Conservation (phyloP, 345 rosid species). For the Boechera stricta region DNA sequence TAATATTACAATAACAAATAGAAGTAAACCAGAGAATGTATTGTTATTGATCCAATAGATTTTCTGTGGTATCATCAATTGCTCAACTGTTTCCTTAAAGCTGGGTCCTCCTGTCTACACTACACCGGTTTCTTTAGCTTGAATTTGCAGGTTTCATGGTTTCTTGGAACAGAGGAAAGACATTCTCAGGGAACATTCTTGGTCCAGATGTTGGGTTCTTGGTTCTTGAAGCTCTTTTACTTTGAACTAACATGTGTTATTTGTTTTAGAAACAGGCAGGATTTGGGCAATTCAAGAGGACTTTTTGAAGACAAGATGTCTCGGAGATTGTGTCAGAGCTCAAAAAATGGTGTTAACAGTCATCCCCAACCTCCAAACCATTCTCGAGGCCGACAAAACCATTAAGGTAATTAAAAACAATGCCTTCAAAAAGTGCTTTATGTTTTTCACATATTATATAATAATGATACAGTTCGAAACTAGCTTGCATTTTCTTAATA, state of each 20-base stretch:
- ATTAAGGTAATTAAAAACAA: conserved; percentile 25
- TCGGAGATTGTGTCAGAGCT: conserved; percentile 36
- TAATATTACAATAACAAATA: neutral
- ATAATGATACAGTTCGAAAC: neutral
- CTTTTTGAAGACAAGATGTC: conserved; percentile 44
- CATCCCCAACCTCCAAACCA: conserved; percentile 41
- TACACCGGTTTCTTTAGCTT: conserved; percentile 28
- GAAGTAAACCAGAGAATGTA: neutral
- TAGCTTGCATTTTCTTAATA: conserved; percentile 16
- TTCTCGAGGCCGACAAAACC: conserved; percentile 38
- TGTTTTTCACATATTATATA: neutral
- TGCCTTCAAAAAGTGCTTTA: conserved; percentile 27
- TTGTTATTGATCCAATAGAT: conserved; percentile 1
- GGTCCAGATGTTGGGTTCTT: conserved; percentile 41
- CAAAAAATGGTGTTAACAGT: conserved; percentile 24
- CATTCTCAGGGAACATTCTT: conserved; percentile 46
- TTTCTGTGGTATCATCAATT: conserved; percentile 7
- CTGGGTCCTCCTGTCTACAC: conserved; percentile 32
- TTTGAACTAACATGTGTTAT: conserved; percentile 34
- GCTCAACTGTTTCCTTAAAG: conserved; percentile 30
- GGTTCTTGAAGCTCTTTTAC: conserved; percentile 40
- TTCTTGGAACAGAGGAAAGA: conserved; percentile 32
- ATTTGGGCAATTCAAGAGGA: conserved; percentile 36
- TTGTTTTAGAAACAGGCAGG: conserved; percentile 28
- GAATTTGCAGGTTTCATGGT: conserved; percentile 40